Evolutionary conservation across 371 early-diverging fungal genomes (phyloP).

Genomic region (Entomophthora muscae): DNA sequence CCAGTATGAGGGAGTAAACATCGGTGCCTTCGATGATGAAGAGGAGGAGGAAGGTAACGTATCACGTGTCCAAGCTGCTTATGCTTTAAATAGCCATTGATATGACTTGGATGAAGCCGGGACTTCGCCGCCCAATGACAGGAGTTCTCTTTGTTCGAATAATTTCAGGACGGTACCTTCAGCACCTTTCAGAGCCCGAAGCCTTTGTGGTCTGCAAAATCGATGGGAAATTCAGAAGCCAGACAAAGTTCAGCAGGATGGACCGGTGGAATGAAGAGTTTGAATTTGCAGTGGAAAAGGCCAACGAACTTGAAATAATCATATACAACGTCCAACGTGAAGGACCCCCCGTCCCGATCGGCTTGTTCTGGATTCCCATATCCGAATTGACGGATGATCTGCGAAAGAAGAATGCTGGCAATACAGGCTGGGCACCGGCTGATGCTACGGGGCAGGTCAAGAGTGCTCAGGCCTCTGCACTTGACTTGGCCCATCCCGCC

Average conservation of each 20-base stretch:
- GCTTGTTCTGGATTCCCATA: slow-evolving; percentile 63
- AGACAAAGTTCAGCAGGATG: slow-evolving; percentile 43
- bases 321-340: slow-evolving; percentile 30
- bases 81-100: neutral
- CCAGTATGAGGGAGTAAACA: neutral
- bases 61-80: neutral
- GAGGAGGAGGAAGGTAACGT: neutral
- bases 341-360: slow-evolving; percentile 24
- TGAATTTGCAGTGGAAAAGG: slow-evolving; percentile 66
- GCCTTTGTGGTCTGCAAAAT: slow-evolving; percentile 31
- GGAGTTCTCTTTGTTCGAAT: neutral
- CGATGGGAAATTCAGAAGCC: slow-evolving; percentile 54
- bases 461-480: slow-evolving; percentile 1
- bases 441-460: neutral
- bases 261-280: slow-evolving; percentile 72
- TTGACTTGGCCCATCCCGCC: slow-evolving; percentile 9
- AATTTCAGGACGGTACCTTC: neutral
- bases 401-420: slow-evolving; percentile 13
- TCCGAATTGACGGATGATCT: slow-evolving; percentile 51
- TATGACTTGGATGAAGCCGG: slow-evolving; percentile 8
- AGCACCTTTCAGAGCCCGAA: slow-evolving; percentile 14
- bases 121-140: neutral
- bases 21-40: neutral
- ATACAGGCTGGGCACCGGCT: slow-evolving; percentile 6
- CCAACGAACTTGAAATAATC: slow-evolving; percentile 74